These are phyloP conservation scores for Gastrolobium bilobum DNA, from an alignment of 306 rosid genomes.

Conservation along the genomic window DNA sequence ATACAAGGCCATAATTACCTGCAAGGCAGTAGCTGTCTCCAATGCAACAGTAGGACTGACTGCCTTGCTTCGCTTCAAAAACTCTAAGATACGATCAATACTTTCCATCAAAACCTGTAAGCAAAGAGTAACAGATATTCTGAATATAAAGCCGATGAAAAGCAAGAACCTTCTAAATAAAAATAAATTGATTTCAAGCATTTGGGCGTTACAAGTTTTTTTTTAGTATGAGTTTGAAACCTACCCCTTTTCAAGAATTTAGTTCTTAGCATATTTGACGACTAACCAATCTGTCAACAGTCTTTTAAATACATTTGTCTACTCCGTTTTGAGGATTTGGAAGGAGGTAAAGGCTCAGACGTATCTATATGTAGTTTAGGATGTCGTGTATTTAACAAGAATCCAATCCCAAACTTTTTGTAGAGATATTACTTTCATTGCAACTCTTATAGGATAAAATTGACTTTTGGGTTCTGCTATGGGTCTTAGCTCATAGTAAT, in stretches of 20 bases:
- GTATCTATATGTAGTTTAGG: not conserved
- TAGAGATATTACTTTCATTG: conserved; percentile 7
- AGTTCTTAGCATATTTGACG: not conserved
- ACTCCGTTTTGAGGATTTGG: not conserved
- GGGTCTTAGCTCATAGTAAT: not conserved
- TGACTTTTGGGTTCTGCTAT: not conserved
- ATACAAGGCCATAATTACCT: conserved; percentile 65
- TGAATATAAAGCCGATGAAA: conserved; percentile 8
- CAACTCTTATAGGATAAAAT: conserved; percentile 9
- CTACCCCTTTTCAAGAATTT: not conserved
- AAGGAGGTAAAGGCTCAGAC: not conserved
- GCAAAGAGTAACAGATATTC: conserved; percentile 33
- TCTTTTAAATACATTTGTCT: not conserved
- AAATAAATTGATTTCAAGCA: conserved; percentile 28
- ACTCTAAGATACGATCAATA: conserved; percentile 83
- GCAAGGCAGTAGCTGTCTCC: conserved; percentile 96
- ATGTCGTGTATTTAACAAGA: not conserved
- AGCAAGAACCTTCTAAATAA: conserved; percentile 1
- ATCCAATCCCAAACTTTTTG: not conserved
- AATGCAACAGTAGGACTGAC: conserved; percentile 92
- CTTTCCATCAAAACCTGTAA: conserved; percentile 86
- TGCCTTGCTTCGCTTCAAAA: conserved; percentile 89
- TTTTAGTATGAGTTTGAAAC: not conserved
- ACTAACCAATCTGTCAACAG: not conserved
- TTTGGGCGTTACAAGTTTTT: not conserved